A percentile compares a stretch with the other conserved stretches of the same genome.
phyloP scores from a whole-genome alignment of 306 rosid genomes.

The Cicer judaicum region DNA sequence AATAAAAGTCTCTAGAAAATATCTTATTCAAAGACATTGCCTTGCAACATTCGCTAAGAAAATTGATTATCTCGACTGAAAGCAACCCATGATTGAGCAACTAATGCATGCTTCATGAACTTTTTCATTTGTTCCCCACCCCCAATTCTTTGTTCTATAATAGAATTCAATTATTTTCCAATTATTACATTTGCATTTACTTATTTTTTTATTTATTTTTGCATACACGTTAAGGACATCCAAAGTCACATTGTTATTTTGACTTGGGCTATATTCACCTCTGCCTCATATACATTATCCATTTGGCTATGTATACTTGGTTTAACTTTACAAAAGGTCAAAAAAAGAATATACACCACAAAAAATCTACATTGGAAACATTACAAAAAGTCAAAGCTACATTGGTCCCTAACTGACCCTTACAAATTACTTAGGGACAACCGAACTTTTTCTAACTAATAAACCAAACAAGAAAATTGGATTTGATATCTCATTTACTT shows the following conservation, averaged over 20 bases:
- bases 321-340: neutral
- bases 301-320: neutral
- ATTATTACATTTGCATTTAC: neutral
- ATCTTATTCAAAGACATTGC: neutral
- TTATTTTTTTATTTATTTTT: too few relatives aligned
- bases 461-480: neutral
- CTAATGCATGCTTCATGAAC: neutral
- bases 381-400: neutral
- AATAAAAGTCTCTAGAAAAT: too few relatives aligned
- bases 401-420: neutral
- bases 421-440: neutral
- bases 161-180: conserved; percentile 29
- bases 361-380: neutral
- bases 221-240: conserved; percentile 18
- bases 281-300: neutral
- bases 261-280: neutral
- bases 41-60: conserved; percentile 28
- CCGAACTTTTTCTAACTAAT: neutral
- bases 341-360: neutral
- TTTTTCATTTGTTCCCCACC: conserved; percentile 30
- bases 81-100: conserved; percentile 22
- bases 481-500: too few relatives aligned
- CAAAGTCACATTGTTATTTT: conserved; percentile 22
- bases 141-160: neutral
- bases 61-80: conserved; percentile 1